These are phyloP conservation scores for Ceratocystis diversiconidia DNA, from an alignment of 2,329 filamentous ascomycete species.

Conservation along the genomic window DNA sequence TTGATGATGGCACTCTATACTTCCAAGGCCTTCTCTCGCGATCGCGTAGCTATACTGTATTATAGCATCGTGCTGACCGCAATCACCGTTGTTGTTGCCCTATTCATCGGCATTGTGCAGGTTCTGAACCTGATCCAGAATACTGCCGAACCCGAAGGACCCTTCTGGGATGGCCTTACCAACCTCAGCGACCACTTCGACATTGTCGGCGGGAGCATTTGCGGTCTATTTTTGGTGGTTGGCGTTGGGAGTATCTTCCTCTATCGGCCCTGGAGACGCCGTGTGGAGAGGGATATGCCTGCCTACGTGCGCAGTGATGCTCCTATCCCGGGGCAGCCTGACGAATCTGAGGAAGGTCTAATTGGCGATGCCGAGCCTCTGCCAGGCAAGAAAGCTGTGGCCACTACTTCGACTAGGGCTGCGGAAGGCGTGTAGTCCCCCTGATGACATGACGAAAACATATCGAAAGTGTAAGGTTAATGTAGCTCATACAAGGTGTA, in stretches of 20 bases:
- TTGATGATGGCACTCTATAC: slow-evolving; percentile 93
- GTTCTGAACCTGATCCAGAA: slow-evolving; percentile 65
- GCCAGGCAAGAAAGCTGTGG: slow-evolving; percentile 6
- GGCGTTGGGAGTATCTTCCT: slow-evolving; percentile 58
- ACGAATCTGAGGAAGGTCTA: slow-evolving; percentile 11
- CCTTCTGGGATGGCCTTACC: slow-evolving; percentile 84
- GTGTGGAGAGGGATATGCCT: slow-evolving; percentile 27
- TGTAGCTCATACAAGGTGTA: not conserved
- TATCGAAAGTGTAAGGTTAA: not conserved
- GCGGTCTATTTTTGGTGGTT: slow-evolving; percentile 66
- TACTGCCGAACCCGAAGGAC: slow-evolving; percentile 54
- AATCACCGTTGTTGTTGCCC: slow-evolving; percentile 69
- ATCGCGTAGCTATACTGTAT: slow-evolving; percentile 81
- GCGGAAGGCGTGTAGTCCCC: not conserved
- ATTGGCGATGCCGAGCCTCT: not conserved
- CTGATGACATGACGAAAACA: not conserved
- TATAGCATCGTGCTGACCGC: slow-evolving; percentile 80
- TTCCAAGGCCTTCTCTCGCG: slow-evolving; percentile 59
- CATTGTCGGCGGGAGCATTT: slow-evolving; percentile 74
- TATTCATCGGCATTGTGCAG: slow-evolving; percentile 77
- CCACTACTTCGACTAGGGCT: not conserved
- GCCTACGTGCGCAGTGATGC: slow-evolving; percentile 10
- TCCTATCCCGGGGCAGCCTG: not conserved
- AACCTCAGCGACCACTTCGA: slow-evolving; percentile 68
- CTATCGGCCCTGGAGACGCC: slow-evolving; percentile 64